Base-by-base conservation (phyloP, 805 yeast species). In the Yarrowia sp. region DNA sequence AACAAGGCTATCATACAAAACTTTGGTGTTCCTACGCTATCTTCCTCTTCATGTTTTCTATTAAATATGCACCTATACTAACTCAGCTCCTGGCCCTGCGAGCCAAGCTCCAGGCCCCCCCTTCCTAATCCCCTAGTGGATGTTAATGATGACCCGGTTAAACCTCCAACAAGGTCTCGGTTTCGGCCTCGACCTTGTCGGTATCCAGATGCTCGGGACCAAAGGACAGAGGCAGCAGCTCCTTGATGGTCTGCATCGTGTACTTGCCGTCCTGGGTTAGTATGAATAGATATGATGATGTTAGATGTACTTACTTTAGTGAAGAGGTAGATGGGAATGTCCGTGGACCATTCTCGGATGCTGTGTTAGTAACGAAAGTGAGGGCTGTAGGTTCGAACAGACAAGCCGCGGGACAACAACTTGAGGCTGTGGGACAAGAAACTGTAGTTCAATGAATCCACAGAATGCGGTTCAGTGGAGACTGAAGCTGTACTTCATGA, bases 171-270 rank as follows among this genome's bases (percentile, higher is more conserved):
- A 58, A 33, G 14, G 40, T 24, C 19, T 58, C 64, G n/a, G 64
- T 15, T 5, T 43, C 64, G 20, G 63, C 66, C 39, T 47, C 46
- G 49, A 50, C 56, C 36, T 39, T 47, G 33, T 58, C 47, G 9
- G 40, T 43, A 43, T 24, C 76, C 50, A 89, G 77, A 72, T 86
- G 84, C 15, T 85, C 92, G 0, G 97, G 97, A 0, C 97, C 97
- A 78, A 93, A 94, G 73, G 95, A 87, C 74, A 85, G 76, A 0
- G 98, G 98, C 60, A 93, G 79, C 69, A 93, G 79, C 70, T 91
- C 90, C 12, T 79, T 81, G 61, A 91, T 76, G 3, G 85, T 80
- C 76, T 81, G 81, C 71, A 81, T 77, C 46, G 81, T 76, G 71
- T 76, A 80, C 43, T 70, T 71, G 39, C 78, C 70, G 76, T 73